Evolutionary conservation across 768 basidiomycete species (phyloP), one percentile per base, ranked within the genome.

Genomic region (Amanita muscaria): DNA sequence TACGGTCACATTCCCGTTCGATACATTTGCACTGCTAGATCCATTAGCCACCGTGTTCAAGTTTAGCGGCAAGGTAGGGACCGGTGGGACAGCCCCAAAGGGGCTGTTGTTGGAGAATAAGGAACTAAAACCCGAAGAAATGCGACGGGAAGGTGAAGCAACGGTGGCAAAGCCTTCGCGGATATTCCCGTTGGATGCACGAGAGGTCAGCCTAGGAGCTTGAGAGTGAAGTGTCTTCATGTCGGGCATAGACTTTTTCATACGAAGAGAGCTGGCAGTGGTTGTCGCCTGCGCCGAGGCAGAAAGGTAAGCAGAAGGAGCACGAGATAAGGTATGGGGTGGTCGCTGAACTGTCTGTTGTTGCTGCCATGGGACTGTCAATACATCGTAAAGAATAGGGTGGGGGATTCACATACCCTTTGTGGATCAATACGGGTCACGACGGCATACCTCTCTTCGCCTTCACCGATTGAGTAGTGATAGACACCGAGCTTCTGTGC

Each of bases 181-280:
- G 46, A 91, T 89, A 59, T 91, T 91, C 45, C 88, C 87, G 59
- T 89, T 91, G 37, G 88, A 91, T 14, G 87, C 73, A 49, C 88
- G 83, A 12, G 83, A 82, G 46, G 68, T 78, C 37, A 91, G 74
- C 41, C 88, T 83, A 25, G 86, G 88, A 1, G 83, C 81, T 55
- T 82, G 79, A 14, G 80, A 71, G 49, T 88, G 88, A 51, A 90
- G 64, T 12, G 84, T 84, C 67, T 88, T 88, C 79, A 97, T 81
- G 64, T 97, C 91, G 2, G 96, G 96, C 96, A 98, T 98, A 18
- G 91, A 94, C 67, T 96, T 96, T 73, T 98, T 98, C 63, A 83
- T 80, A 32, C 93, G 82, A 44, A 97, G 75, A 32, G 79, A 69
- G 37, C 68, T 72, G 52, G 63, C 69, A 52, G 68, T 66, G 47